Base-by-base conservation (phyloP, 768 basidiomycete genomes). In the Tephrocybe sp. region DNA sequence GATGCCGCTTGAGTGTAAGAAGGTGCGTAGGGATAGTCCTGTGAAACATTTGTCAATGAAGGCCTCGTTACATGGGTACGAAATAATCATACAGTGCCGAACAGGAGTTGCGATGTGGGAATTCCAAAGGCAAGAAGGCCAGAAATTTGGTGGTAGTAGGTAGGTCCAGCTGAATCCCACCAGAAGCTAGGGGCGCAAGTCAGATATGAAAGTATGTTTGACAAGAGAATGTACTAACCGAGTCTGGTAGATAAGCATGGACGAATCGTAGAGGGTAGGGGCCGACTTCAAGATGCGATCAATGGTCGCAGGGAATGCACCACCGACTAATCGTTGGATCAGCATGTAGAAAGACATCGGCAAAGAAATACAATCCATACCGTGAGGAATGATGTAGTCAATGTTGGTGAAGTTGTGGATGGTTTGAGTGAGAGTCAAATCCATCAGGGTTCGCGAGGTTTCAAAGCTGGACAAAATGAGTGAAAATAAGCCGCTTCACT, bases 161-260 rank as follows among this genome's bases (percentile, higher is more conserved):
- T 71, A 6, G 69, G 68, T 26, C 69, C 68, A 21, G 68, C 68
- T 31, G 68, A 68, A 51, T 69, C 68, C 67, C 67, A 71, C 67
- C 67, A 71, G 60, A 71, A 69, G 44, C 62, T 62, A 38, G 8
- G 36, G 19, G n/a, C n/a, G n/a, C n/a, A n/a, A 15, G 18, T 4
- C 16, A 24, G 15, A 22, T 12, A 16, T 13, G 28, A 38, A 27
- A 21, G 44, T 25, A 2, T n/a, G 5, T 16, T 3, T 38, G 12
- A n/a, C 3, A 15, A 30, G 16, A 30, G 9, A 21, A 49, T 12
- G 11, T 7, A 24, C 56, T 21, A 3, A 65, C 66, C 66, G 63
- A 27, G 67, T 67, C 39, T 51, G 55, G 51, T 61, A 70, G 30
- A 70, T 68, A 5, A 53, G 26, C 25, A 70, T 51, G n/a, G 69